phyloP scores from a whole-genome alignment of 257 asterid species.

The Euphrasia confusa region DNA sequence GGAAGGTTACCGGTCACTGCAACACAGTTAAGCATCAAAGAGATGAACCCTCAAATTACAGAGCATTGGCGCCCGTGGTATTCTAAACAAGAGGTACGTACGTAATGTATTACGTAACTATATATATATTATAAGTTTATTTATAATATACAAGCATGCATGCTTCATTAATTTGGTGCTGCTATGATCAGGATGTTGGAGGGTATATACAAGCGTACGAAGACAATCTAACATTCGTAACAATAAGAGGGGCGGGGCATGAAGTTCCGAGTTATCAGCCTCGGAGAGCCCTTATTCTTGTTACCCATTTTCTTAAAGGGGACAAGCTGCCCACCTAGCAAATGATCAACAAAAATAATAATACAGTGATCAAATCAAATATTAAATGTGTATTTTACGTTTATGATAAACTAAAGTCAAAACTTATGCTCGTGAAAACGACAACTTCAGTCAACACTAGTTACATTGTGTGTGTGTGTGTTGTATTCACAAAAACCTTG shows the following conservation, averaged over 20 bases:
- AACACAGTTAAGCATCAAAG: constrained; percentile 47
- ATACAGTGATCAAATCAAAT: no score
- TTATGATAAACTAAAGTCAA: no score
- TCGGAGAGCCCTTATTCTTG: constrained; percentile 50
- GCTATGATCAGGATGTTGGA: constrained; percentile 41
- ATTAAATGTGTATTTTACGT: no score
- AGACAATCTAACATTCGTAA: constrained; percentile 55
- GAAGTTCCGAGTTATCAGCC: constrained; percentile 80
- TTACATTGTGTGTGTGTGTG: no score
- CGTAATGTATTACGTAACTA: no score
- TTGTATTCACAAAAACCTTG: no score
- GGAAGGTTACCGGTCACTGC: constrained; percentile 74
- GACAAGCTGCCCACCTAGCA: constrained; percentile 35
- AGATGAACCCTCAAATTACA: constrained; percentile 38
- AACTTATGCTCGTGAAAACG: no score
- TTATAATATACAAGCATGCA: no score
- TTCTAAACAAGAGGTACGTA: constrained; percentile 44
- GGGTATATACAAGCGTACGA: constrained; percentile 58
- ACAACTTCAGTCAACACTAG: no score
- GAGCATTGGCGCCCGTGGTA: constrained; percentile 68
- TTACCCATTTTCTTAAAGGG: constrained; percentile 48
- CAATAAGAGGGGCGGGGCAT: constrained; percentile 82
- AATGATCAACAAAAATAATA: no score
- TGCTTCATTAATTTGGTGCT: no score
- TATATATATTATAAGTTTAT: no score